phyloP scores from a whole-genome alignment of 129 eudicot species.

The Flaveria ramosissima region DNA sequence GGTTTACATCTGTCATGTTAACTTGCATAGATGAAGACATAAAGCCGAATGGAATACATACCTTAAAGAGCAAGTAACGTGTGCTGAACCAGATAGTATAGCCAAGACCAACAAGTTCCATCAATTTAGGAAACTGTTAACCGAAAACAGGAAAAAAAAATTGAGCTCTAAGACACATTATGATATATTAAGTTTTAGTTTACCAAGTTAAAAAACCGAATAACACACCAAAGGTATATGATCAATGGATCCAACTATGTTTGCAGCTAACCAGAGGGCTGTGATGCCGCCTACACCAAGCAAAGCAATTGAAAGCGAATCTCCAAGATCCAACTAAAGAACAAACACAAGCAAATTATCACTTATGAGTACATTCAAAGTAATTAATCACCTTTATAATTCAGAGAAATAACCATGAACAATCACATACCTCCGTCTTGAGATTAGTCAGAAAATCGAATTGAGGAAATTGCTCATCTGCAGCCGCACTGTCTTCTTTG shows the following conservation, averaged over 20 bases:
- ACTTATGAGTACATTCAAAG: neutral
- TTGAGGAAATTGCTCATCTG: slow-evolving; percentile 34
- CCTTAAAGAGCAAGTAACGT: slow-evolving; percentile 87
- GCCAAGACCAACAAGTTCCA: slow-evolving; percentile 88
- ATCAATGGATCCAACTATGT: slow-evolving; percentile 76
- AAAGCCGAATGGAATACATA: slow-evolving; percentile 15
- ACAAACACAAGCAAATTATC: neutral
- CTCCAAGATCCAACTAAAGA: slow-evolving; percentile 62
- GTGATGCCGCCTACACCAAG: slow-evolving; percentile 58
- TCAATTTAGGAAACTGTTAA: slow-evolving; percentile 68
- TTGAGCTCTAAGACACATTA: slow-evolving; percentile 15
- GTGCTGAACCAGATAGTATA: slow-evolving; percentile 80
- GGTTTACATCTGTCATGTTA: neutral
- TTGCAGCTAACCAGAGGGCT: slow-evolving; percentile 62
- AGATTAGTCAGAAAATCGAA: slow-evolving; percentile 49
- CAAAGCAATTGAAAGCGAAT: slow-evolving; percentile 50
- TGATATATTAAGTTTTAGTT: slow-evolving; percentile 4
- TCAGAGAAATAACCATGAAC: neutral
- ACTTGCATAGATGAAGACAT: neutral
- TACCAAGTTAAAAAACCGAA: slow-evolving; percentile 19
- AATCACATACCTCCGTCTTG: slow-evolving; percentile 43
- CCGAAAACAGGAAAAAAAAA: neutral
- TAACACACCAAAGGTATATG: slow-evolving; percentile 67
- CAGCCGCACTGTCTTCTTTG: slow-evolving; percentile 27
- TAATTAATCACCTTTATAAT: neutral